Evolutionary conservation across 495 filamentous ascomycete species (phyloP).

Genomic region (Penicillium parvum): DNA sequence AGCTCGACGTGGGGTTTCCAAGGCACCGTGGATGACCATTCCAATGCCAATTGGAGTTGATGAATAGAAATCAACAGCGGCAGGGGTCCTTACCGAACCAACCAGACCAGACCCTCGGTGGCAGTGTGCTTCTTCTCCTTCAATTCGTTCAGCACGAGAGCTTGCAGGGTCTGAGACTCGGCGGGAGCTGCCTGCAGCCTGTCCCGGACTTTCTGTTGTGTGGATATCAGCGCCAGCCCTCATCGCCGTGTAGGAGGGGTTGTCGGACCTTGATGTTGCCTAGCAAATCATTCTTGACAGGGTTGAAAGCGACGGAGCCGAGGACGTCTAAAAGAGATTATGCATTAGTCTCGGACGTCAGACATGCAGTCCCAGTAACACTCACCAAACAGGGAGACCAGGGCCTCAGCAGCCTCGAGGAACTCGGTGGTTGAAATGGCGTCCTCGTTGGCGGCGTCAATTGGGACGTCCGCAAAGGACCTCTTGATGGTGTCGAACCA

Average conservation of each 20-base stretch:
- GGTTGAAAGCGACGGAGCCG: conserved; percentile 73
- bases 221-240: conserved; percentile 10
- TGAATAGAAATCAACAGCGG: conserved; percentile 3
- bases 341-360: conserved; percentile 5
- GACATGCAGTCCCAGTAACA: conserved; percentile 4
- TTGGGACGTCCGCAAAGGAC: conserved; percentile 76
- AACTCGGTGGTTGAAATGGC: conserved; percentile 81
- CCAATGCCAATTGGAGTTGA: too few relatives aligned
- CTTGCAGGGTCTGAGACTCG: conserved; percentile 75
- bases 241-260: conserved; percentile 4
- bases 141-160: conserved; percentile 78
- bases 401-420: conserved; percentile 81
- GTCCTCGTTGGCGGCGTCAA: conserved; percentile 67
- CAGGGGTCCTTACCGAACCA: conserved; percentile 63
- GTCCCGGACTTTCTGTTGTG: conserved; percentile 83
- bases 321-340: conserved; percentile 59
- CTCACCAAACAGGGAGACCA: conserved; percentile 83
- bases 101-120: conserved; percentile 86
- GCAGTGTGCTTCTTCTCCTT: conserved; percentile 81
- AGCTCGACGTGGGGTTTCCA: not conserved
- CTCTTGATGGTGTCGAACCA: conserved; percentile 79
- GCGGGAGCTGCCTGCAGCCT: conserved; percentile 71
- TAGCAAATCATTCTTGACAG: conserved; percentile 84
- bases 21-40: too few relatives aligned
- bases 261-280: conserved; percentile 82